phyloP scores from a whole-genome alignment of 2,329 filamentous ascomycete genomes.

The Diplodia scrobiculata region DNA sequence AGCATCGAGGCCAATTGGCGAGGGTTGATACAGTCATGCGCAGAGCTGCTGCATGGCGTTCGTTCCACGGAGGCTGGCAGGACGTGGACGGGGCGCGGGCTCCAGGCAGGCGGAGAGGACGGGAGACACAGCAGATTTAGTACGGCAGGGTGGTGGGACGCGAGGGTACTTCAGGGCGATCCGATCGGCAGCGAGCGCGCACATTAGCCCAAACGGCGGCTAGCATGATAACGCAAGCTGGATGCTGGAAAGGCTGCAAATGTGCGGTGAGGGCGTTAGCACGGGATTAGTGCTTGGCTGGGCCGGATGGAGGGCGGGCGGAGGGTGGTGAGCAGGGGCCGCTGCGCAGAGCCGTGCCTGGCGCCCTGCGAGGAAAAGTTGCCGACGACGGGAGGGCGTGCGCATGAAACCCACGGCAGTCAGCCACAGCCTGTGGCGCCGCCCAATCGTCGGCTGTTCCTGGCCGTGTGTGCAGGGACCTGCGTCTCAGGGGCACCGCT shows the following conservation, averaged over 20 bases:
- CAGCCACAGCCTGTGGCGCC: constrained; percentile 22
- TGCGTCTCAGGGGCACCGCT: constrained; percentile 20
- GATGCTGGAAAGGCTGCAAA: constrained; percentile 14
- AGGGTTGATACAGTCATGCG: constrained; percentile 22
- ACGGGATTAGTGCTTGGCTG: constrained; percentile 21
- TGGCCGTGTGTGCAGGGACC: constrained; percentile 21
- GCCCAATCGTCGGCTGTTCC: constrained; percentile 16
- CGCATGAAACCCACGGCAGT: constrained; percentile 11
- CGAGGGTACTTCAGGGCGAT: constrained; percentile 27
- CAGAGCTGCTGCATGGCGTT: constrained; percentile 22
- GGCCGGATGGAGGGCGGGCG: constrained; percentile 18
- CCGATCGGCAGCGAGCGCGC: constrained; percentile 16
- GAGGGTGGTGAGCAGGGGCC: constrained; percentile 16
- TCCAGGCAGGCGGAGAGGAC: constrained; percentile 10
- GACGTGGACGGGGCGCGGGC: constrained; percentile 22
- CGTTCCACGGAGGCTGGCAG: constrained; percentile 24
- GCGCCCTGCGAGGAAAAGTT: constrained; percentile 8
- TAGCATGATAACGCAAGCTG: constrained; percentile 28
- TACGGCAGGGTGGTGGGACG: constrained; percentile 22
- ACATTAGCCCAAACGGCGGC: constrained; percentile 27
- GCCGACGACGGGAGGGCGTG: constrained; percentile 20
- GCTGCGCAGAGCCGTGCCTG: background rate
- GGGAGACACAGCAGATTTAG: constrained; percentile 18
- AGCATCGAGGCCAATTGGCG: constrained; percentile 28
- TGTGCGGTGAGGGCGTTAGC: constrained; percentile 25